These are phyloP conservation scores for Cystobasidium sp. DNA, from an alignment of 1,284 basidiomycete genomes.

Conservation along the genomic window DNA sequence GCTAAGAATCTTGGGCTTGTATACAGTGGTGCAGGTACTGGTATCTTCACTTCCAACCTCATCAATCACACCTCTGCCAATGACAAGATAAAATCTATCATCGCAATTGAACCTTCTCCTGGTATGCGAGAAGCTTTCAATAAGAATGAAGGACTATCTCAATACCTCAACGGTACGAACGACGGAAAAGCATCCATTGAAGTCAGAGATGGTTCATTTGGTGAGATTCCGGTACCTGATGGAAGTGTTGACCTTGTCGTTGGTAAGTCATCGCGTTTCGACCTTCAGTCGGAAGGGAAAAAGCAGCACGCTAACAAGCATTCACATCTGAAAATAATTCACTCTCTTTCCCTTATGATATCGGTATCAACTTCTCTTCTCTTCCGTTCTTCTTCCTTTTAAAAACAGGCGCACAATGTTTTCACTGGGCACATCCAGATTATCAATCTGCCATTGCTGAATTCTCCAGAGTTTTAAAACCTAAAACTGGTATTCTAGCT, in stretches of 20 bases:
- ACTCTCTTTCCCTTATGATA: background rate
- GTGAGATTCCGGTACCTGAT: conserved; percentile 54
- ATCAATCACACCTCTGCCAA: background rate
- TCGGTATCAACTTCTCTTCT: background rate
- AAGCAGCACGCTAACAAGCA: no score
- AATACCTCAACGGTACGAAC: conserved; percentile 2
- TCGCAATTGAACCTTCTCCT: conserved; percentile 58
- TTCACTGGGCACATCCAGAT: conserved; percentile 49
- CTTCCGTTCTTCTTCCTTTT: background rate
- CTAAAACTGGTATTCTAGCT: conserved; percentile 53
- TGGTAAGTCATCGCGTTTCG: no score
- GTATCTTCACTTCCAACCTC: conserved; percentile 57
- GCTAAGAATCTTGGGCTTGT: no score
- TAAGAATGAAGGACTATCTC: conserved; percentile 47
- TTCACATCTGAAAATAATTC: no score
- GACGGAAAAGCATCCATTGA: conserved; percentile 33
- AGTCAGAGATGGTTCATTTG: conserved; percentile 58
- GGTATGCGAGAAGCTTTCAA: conserved; percentile 59
- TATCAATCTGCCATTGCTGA: conserved; percentile 50
- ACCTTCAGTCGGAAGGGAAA: no score
- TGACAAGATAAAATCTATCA: conserved; percentile 51
- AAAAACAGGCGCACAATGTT: conserved; percentile 45
- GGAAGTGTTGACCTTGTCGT: conserved; percentile 56
- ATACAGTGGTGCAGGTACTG: conserved; percentile 58
- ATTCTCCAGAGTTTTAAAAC: conserved; percentile 57